Base-by-base conservation (phyloP, 2,329 filamentous ascomycete species). In the Microdochium bolleyi region DNA sequence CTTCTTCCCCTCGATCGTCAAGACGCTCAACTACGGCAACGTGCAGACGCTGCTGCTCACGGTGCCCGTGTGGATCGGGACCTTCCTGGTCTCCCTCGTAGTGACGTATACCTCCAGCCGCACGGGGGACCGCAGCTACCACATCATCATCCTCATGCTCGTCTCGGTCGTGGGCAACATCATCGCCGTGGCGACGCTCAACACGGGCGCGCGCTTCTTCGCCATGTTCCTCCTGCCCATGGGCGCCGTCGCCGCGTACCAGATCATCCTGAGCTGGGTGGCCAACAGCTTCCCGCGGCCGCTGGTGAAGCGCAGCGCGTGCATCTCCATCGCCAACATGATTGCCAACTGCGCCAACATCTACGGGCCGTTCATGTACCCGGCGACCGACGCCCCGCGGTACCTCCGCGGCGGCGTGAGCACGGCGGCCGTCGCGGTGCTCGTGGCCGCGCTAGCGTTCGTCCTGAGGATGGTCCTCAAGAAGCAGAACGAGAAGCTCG, bases 231-330 rank as follows among this genome's bases (percentile, higher is more conserved):
- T 85, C 22, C 77, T 84, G 73, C 76, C 78, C 0, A 74, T 81
- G 68, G 77, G 79, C 0, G 72, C 75, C 0, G 69, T 82, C 0
- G 69, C 73, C 2, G 69, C 75, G 0, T 79, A 76, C 41, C 74
- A 76, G 56, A 78, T 79, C 55, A 78, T 89, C 24, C 85, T 89
- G 48, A 82, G 85, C 0, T 80, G 78, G 60, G 83, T 89, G 32
- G 81, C 82, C 3, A 87, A 88, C 56, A 84, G 87, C 9, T 77
- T 90, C 34, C 85, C 86, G 0, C 87, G 86, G 65, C 84, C 87
- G 1, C 66, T 85, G 2, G 85, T 83, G 2, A 82, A 85, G 49
- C 77, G 85, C 2, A 86, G 85, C 3, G 78, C 79, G 2, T 78
- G 78, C 3, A 84, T 89, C 51, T 80, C 84, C 9, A 75, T 88